phyloP scores from a whole-genome alignment of 2,329 filamentous ascomycete genomes.

The Aureobasidium sp. region DNA sequence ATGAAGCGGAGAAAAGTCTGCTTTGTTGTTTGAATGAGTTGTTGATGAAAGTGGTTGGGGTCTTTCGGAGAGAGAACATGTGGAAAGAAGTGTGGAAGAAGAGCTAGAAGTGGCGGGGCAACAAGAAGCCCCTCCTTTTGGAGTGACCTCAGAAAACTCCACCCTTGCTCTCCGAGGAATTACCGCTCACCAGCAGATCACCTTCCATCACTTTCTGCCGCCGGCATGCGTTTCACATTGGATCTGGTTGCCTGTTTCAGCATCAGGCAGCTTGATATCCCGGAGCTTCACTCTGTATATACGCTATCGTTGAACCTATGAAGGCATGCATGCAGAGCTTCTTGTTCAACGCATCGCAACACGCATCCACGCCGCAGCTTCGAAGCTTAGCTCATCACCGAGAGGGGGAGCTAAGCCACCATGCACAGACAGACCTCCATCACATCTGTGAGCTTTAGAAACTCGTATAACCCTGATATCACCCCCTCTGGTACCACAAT shows the following conservation, averaged over 20 bases:
- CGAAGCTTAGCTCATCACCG: slow-evolving; percentile 8
- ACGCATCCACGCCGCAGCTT: not conserved
- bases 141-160: not conserved
- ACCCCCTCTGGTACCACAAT: not conserved
- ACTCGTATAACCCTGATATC: not conserved
- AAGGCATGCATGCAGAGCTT: not conserved
- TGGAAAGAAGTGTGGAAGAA: not conserved
- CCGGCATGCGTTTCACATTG: not conserved
- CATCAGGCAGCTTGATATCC: not conserved
- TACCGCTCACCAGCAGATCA: not conserved
- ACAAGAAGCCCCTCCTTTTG: not conserved
- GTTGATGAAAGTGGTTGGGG: slow-evolving; percentile 21
- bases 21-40: slow-evolving; percentile 14
- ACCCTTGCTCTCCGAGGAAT: not conserved
- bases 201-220: not conserved
- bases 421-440: not conserved
- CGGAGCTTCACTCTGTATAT: not conserved
- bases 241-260: not conserved
- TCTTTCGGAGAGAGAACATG: slow-evolving; percentile 14
- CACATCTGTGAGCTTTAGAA: not conserved
- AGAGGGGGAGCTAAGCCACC: slow-evolving; percentile 7
- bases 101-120: slow-evolving; percentile 9
- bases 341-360: not conserved
- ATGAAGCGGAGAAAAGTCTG: slow-evolving; percentile 56
- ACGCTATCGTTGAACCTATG: not conserved